Percentiles rank a stretch among this genome's conserved stretches.
Conservation (phyloP, 1,284 basidiomycete species). For the Trichosporon asahii region DNA sequence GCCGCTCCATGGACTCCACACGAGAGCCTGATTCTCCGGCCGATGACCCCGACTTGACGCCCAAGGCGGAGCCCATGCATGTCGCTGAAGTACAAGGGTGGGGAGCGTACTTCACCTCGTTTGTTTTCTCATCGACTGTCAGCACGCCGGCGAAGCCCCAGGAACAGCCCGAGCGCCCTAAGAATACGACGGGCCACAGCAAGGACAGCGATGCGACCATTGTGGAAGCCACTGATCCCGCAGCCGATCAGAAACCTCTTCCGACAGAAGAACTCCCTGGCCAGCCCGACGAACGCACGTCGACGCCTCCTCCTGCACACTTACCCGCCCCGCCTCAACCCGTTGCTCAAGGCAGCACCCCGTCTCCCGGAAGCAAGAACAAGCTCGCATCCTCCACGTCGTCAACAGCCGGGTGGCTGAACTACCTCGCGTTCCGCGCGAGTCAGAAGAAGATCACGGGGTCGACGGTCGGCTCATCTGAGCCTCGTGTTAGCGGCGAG, state of each 20-base stretch:
- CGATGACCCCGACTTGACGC: conserved; percentile 1
- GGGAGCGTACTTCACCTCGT: conserved; percentile 36
- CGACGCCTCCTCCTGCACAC: background rate
- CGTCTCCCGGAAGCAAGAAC: background rate
- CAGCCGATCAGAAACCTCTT: conserved; percentile 22
- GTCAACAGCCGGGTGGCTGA: conserved; percentile 43
- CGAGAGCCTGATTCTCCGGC: background rate
- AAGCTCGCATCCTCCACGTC: conserved; percentile 21
- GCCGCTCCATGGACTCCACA: background rate
- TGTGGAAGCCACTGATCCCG: conserved; percentile 19
- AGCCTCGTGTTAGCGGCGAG: conserved; percentile 26
- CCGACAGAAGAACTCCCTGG: background rate
- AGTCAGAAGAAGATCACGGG: conserved; percentile 41
- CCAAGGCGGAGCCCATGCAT: conserved; percentile 9
- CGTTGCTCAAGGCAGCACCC: background rate
- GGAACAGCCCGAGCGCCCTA: background rate
- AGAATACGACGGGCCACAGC: conserved; percentile 1
- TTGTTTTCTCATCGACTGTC: conserved; percentile 23
- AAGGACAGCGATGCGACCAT: conserved; percentile 3
- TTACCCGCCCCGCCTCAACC: background rate
- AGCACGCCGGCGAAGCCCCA: background rate
- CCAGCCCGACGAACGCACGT: background rate
- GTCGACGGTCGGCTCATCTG: conserved; percentile 23
- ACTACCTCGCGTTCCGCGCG: conserved; percentile 43
- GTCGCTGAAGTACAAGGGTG: conserved; percentile 24